These are phyloP conservation scores for Diplogelasinospora grovesii DNA, from an alignment of 495 filamentous ascomycete genomes.

Conservation along the genomic window DNA sequence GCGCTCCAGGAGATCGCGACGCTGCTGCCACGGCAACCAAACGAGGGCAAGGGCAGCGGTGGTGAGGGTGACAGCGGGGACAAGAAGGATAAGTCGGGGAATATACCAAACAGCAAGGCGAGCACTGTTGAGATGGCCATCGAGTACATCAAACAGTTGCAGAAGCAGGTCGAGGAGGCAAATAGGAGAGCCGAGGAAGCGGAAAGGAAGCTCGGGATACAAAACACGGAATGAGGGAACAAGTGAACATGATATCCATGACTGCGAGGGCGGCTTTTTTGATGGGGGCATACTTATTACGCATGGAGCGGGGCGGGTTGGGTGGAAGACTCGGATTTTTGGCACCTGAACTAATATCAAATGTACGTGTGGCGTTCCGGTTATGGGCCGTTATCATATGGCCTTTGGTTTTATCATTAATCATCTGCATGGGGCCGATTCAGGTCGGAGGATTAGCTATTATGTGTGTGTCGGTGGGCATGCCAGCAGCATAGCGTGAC, in stretches of 20 bases:
- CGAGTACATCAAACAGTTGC: conserved; percentile 82
- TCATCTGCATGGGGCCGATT: no score
- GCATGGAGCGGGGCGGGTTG: no score
- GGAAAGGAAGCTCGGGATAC: conserved; percentile 24
- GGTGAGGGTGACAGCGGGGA: conserved; percentile 30
- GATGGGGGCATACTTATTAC: no score
- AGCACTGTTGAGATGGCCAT: conserved; percentile 95
- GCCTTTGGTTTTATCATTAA: no score
- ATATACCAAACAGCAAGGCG: conserved; percentile 74
- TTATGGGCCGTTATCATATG: no score
- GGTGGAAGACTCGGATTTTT: no score
- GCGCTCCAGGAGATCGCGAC: conserved; percentile 87
- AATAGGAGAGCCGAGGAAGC: conserved; percentile 57
- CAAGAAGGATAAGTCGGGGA: conserved; percentile 29
- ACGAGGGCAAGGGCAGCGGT: conserved; percentile 36
- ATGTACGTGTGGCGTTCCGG: no score
- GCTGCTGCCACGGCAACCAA: conserved; percentile 56
- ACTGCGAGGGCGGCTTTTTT: no score
- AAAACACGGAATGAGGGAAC: neutral
- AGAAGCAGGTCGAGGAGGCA: conserved; percentile 64
- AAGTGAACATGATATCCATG: neutral
- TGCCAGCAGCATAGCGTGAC: no score
- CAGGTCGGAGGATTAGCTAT: no score
- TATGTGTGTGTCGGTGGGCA: no score
- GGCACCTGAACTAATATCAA: no score